phyloP scores from a whole-genome alignment of 2,329 filamentous ascomycete genomes.

The Ophiostoma ulmi region DNA sequence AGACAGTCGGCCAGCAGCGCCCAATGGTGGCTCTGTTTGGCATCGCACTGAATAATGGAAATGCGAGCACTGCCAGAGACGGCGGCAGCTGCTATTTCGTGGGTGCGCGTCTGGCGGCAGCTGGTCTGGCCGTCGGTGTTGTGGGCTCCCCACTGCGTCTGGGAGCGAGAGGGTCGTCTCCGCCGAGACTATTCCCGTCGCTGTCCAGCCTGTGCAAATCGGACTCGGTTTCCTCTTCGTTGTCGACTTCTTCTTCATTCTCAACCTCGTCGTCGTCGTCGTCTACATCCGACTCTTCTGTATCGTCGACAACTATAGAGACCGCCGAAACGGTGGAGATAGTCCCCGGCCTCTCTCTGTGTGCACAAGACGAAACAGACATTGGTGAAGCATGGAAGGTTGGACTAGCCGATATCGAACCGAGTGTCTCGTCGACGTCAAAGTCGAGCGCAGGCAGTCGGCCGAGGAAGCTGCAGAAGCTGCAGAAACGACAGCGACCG shows the following conservation, averaged over 20 bases:
- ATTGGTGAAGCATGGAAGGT: neutral
- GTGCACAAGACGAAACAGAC: neutral
- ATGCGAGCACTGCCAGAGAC: neutral
- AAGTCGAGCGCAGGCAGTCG: neutral
- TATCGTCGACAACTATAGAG: neutral
- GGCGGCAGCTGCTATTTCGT: neutral
- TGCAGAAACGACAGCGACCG: neutral
- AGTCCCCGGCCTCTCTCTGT: neutral
- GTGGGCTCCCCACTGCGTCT: conserved; percentile 14
- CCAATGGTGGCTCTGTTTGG: neutral
- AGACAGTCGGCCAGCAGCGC: neutral
- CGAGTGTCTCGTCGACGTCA: neutral
- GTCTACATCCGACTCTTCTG: neutral
- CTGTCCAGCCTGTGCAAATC: neutral
- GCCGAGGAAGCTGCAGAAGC: conserved; percentile 5
- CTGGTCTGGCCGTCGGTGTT: conserved; percentile 19
- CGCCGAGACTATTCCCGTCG: neutral
- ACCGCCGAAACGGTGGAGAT: neutral
- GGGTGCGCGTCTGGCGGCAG: conserved; percentile 8
- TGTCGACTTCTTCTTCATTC: neutral
- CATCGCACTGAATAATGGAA: neutral
- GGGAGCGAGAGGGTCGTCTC: neutral
- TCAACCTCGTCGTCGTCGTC: neutral
- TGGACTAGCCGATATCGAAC: neutral
- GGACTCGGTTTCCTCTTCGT: neutral